Conservation (phyloP, 192 early-diverging fungal species). For the Umbelopsis isabellina region DNA sequence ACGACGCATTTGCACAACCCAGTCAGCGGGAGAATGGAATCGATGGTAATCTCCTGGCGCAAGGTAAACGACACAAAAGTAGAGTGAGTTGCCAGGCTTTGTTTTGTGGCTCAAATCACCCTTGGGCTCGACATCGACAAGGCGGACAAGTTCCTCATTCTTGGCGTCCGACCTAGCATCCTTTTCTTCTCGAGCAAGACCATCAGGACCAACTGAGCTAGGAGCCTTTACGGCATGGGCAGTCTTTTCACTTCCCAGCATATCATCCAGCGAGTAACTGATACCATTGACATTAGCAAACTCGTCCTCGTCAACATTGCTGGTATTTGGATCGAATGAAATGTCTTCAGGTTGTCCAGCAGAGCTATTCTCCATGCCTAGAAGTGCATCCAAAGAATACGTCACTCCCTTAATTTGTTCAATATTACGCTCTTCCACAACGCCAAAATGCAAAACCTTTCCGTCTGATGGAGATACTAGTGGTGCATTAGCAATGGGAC, state of each 20-base stretch:
- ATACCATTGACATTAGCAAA: slow-evolving; percentile 91
- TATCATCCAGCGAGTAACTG: slow-evolving; percentile 74
- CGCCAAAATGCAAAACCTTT: slow-evolving; percentile 85
- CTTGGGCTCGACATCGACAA: slow-evolving; percentile 36
- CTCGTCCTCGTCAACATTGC: slow-evolving; percentile 75
- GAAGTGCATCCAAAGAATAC: slow-evolving; percentile 86
- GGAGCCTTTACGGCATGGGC: slow-evolving; percentile 34
- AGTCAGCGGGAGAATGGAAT: slow-evolving; percentile 97
- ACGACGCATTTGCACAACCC: slow-evolving; percentile 84
- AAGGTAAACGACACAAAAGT: slow-evolving; percentile 93
- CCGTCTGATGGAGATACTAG: slow-evolving; percentile 94
- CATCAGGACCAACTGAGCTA: slow-evolving; percentile 45
- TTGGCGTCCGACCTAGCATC: slow-evolving; percentile 33
- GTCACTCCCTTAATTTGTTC: slow-evolving; percentile 96
- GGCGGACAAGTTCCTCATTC: slow-evolving; percentile 20
- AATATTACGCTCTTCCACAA: slow-evolving; percentile 74
- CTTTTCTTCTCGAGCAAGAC: slow-evolving; percentile 35
- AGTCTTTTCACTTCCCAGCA: slow-evolving; percentile 55
- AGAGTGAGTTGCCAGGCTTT: slow-evolving; percentile 74
- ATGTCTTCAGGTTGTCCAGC: slow-evolving; percentile 46
- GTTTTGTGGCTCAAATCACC: slow-evolving; percentile 38
- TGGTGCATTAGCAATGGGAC: slow-evolving; percentile 69
- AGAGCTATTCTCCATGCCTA: slow-evolving; percentile 49
- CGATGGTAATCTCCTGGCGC: slow-evolving; percentile 99
- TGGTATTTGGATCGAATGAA: slow-evolving; percentile 26